phyloP scores from a whole-genome alignment of 176 grass and related monocot species.

The Cenchrus purpureus region DNA sequence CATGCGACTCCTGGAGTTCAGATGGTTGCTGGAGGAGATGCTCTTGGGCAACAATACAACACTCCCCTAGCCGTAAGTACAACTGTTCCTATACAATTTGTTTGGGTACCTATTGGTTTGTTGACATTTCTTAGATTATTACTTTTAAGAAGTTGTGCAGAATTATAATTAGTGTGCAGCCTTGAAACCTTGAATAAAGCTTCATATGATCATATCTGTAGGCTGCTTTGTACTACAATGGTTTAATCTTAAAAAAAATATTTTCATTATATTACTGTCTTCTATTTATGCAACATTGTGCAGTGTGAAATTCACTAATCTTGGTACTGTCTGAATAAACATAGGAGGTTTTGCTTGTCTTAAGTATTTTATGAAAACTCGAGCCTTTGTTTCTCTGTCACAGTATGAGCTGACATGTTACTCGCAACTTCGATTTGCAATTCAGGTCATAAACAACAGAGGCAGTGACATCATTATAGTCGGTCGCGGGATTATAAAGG shows the following conservation, averaged over 20 bases:
- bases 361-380: neutral
- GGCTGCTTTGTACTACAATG: neutral
- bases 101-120: neutral
- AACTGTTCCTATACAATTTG: neutral
- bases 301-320: neutral
- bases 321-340: neutral
- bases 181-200: neutral
- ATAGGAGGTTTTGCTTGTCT: neutral
- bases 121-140: neutral
- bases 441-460: constrained; percentile 77
- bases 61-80: constrained; percentile 76
- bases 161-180: neutral
- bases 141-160: neutral
- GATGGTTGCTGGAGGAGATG: constrained; percentile 61
- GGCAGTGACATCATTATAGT: constrained; percentile 93
- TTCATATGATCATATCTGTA: neutral
- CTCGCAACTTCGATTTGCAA: neutral
- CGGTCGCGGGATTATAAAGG: constrained; percentile 79
- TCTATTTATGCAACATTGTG: neutral
- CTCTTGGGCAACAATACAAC: constrained; percentile 82
- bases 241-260: neutral
- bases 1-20: constrained; percentile 90
- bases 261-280: neutral
- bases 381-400: neutral
- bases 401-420: neutral